These are phyloP conservation scores for Coprinopsis marcescibilis DNA, from an alignment of 768 basidiomycete species.

Conservation along the genomic window DNA sequence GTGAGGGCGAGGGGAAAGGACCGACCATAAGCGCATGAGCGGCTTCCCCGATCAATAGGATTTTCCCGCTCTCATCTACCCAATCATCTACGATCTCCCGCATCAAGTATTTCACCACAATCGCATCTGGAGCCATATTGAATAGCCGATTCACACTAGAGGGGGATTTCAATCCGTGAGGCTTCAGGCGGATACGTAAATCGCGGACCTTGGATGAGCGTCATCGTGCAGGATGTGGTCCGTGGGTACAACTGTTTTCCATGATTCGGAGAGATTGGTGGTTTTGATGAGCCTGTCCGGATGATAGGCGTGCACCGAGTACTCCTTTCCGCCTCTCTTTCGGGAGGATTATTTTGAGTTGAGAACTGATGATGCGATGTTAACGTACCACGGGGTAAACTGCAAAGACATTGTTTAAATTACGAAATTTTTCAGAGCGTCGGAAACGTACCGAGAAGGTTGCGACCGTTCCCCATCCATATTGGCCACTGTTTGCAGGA, in stretches of 20 bases:
- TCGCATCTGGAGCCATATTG: conserved; percentile 25
- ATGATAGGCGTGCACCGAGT: conserved; percentile 33
- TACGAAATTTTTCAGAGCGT: too few species aligned
- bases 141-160: conserved; percentile 31
- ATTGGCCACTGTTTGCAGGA: conserved; percentile 22
- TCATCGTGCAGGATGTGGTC: conserved; percentile 23
- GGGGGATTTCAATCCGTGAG: not conserved
- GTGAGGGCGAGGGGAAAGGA: conserved; percentile 5
- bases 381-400: conserved; percentile 24
- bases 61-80: conserved; percentile 41
- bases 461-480: conserved; percentile 27
- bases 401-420: conserved; percentile 17
- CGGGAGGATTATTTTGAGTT: not conserved
- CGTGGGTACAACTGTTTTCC: conserved; percentile 29
- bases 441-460: conserved; percentile 19
- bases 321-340: conserved; percentile 34
- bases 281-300: conserved; percentile 24
- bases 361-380: conserved; percentile 2
- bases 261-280: conserved; percentile 24
- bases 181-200: not conserved
- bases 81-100: conserved; percentile 38
- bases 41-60: conserved; percentile 49
- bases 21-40: conserved; percentile 49
- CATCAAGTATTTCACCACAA: conserved; percentile 31
- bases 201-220: conserved; percentile 16